Evolutionary conservation across 805 yeast species (phyloP).

Genomic region (Yarrowia sp.): DNA sequence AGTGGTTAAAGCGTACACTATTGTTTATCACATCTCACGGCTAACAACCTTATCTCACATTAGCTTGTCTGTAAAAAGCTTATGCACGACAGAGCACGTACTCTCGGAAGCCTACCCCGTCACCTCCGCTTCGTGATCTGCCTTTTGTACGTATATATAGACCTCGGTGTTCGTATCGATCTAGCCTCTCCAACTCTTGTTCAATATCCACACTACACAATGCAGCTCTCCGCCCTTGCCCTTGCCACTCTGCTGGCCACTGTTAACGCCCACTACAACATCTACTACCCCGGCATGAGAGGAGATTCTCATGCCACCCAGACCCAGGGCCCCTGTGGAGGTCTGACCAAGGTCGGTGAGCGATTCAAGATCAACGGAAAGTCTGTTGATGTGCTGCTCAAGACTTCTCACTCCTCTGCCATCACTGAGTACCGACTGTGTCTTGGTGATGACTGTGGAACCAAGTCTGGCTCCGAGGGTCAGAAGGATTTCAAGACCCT

Average conservation of each 20-base stretch:
- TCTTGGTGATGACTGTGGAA: constrained; percentile 29
- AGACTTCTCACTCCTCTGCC: constrained; percentile 31
- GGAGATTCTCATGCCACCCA: constrained; percentile 34
- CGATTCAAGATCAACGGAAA: constrained; percentile 32
- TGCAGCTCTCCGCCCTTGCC: constrained; percentile 28
- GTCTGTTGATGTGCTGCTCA: constrained; percentile 28
- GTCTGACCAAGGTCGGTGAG: constrained; percentile 27
- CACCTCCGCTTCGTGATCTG: background rate
- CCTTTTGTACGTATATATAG: background rate
- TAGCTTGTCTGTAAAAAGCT: background rate
- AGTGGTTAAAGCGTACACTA: background rate
- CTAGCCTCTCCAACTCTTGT: background rate
- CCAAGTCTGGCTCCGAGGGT: constrained; percentile 3
- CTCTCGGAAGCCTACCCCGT: background rate
- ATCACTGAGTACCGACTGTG: constrained; percentile 31
- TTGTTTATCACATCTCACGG: constrained; percentile 4
- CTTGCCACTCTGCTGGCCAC: constrained; percentile 28
- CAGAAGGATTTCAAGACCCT: constrained; percentile 30
- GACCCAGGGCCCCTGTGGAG: constrained; percentile 33
- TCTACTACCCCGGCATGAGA: constrained; percentile 32
- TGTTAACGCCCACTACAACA: constrained; percentile 34
- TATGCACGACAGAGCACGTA: background rate
- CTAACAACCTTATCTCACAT: background rate
- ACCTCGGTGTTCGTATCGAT: background rate
- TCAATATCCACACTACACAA: background rate